phyloP scores from a whole-genome alignment of 805 yeast genomes.

The Barnettozyma vustinii region DNA sequence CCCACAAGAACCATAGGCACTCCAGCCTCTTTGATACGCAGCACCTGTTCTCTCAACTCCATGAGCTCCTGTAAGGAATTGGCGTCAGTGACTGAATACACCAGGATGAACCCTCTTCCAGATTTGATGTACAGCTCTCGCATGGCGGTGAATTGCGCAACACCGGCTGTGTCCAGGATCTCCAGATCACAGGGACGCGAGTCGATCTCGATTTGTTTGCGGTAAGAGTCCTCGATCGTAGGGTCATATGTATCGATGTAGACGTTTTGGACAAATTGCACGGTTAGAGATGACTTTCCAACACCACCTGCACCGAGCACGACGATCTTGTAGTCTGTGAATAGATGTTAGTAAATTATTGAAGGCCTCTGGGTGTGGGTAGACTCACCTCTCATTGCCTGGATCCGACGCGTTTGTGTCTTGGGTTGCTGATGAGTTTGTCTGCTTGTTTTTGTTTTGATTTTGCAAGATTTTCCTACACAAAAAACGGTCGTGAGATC shows the following conservation, averaged over 20 bases:
- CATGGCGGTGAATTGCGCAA: conserved; percentile 95
- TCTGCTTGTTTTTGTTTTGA: background rate
- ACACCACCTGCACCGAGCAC: conserved; percentile 97
- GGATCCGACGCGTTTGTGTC: background rate
- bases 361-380: background rate
- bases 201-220: conserved; percentile 84
- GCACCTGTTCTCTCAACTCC: conserved; percentile 77
- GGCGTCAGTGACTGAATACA: conserved; percentile 76
- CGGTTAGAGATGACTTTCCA: conserved; percentile 91
- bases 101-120: conserved; percentile 86
- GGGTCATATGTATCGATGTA: conserved; percentile 93
- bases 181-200: conserved; percentile 84
- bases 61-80: conserved; percentile 72
- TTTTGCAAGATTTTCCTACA: background rate
- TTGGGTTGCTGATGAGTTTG: background rate
- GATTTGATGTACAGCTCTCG: conserved; percentile 81
- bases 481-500: background rate
- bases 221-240: conserved; percentile 92
- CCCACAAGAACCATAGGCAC: conserved; percentile 92
- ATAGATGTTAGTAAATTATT: conserved; percentile 4
- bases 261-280: conserved; percentile 85
- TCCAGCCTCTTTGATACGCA: conserved; percentile 70
- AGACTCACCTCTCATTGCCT: conserved; percentile 15
- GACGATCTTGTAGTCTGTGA: conserved; percentile 74
- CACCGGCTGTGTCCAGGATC: conserved; percentile 88